Conservation (phyloP, 176 grass and related monocot genomes). For the Calamus simplicifolius region DNA sequence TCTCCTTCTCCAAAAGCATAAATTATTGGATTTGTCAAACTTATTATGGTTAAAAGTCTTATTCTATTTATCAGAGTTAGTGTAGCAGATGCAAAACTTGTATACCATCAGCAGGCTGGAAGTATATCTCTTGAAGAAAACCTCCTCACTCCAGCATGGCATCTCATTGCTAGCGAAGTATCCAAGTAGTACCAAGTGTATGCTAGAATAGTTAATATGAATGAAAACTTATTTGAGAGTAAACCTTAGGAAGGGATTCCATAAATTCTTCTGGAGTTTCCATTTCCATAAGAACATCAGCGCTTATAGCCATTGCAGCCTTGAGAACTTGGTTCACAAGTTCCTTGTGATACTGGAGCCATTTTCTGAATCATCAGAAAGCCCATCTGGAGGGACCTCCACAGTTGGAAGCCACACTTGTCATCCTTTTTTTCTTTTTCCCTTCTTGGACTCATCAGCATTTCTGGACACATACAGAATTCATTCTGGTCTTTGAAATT, state of each 20-base stretch:
- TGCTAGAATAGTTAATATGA: no score
- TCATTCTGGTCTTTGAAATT: slow-evolving; percentile 72
- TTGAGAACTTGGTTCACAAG: slow-evolving; percentile 72
- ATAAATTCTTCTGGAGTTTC: slow-evolving; percentile 60
- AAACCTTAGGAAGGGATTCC: slow-evolving; percentile 69
- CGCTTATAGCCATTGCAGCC: slow-evolving; percentile 82
- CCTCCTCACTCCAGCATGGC: no score
- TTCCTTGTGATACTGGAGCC: slow-evolving; percentile 62
- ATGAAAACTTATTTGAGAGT: not conserved
- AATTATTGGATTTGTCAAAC: no score
- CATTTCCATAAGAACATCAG: slow-evolving; percentile 52
- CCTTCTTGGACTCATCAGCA: slow-evolving; percentile 22
- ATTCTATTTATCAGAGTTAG: no score
- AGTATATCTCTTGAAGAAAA: no score
- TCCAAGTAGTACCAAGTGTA: no score
- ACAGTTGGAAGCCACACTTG: slow-evolving; percentile 81
- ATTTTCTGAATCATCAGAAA: slow-evolving; percentile 44
- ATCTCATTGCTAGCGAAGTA: no score
- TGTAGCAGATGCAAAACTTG: no score
- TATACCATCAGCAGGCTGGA: no score
- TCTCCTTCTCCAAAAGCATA: no score
- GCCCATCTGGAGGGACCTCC: slow-evolving; percentile 47
- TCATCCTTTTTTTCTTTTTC: slow-evolving; percentile 29
- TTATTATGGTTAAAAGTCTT: no score
- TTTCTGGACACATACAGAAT: slow-evolving; percentile 82